phyloP scores from a whole-genome alignment of 1,284 basidiomycete genomes.

The Erythrobasidium hasegawianum region DNA sequence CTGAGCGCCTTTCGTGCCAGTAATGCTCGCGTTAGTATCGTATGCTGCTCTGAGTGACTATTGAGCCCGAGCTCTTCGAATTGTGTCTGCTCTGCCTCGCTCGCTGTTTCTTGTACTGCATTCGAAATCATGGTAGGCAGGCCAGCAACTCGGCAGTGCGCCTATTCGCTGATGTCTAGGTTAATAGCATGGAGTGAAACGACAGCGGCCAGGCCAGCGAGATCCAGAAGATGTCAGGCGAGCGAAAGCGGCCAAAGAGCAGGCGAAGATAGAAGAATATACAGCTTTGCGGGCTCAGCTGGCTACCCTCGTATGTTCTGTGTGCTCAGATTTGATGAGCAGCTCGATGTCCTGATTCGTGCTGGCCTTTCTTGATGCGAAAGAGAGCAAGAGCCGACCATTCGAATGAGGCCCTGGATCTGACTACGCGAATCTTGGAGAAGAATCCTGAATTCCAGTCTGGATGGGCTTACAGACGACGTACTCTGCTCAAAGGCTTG shows the following conservation, averaged over 20 bases:
- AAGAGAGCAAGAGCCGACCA: conserved; percentile 41
- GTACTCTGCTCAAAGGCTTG: conserved; percentile 68
- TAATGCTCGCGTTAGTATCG: no score
- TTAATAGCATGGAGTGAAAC: conserved; percentile 70
- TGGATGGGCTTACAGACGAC: conserved; percentile 83
- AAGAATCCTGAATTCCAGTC: conserved; percentile 64
- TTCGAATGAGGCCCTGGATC: conserved; percentile 63
- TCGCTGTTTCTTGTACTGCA: no score
- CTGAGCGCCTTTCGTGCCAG: no score
- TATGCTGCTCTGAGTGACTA: no score
- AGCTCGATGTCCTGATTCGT: no score
- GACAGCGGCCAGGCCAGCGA: conserved; percentile 50
- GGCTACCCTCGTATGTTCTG: neutral
- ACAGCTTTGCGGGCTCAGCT: conserved; percentile 56
- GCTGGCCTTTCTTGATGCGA: neutral
- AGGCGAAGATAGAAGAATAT: conserved; percentile 69
- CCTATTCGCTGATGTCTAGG: neutral
- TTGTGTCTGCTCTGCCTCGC: no score
- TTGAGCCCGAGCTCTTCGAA: no score
- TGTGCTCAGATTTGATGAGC: neutral
- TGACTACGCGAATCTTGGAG: conserved; percentile 37
- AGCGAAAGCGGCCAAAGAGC: conserved; percentile 66
- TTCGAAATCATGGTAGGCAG: no score
- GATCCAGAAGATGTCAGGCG: conserved; percentile 58
- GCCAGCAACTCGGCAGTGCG: no score